phyloP scores from a whole-genome alignment of 1,284 basidiomycete species.

The Naganishia sp. region DNA sequence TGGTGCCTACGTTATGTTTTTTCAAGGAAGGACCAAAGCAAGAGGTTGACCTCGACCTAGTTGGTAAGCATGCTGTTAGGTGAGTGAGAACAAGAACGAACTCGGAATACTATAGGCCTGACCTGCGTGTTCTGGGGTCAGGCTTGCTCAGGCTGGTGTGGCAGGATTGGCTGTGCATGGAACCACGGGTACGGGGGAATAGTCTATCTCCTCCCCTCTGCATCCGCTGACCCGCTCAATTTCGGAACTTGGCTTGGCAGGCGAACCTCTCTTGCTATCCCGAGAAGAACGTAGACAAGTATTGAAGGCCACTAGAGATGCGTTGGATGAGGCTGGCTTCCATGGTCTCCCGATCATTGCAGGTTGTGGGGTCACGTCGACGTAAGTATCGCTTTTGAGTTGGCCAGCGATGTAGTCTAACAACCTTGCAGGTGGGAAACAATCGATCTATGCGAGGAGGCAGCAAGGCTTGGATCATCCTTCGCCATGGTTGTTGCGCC shows the following conservation, averaged over 20 bases:
- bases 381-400: slow-evolving; percentile 4
- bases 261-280: slow-evolving; percentile 36
- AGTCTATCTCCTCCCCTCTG: no score
- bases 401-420: neutral
- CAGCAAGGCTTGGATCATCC: slow-evolving; percentile 32
- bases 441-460: slow-evolving; percentile 36
- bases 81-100: neutral
- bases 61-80: slow-evolving; percentile 34
- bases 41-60: slow-evolving; percentile 35
- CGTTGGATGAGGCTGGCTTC: slow-evolving; percentile 34
- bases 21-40: slow-evolving; percentile 34
- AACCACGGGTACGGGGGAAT: slow-evolving; percentile 27
- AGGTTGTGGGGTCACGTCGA: slow-evolving; percentile 35
- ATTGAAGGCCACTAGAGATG: slow-evolving; percentile 33
- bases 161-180: slow-evolving; percentile 37
- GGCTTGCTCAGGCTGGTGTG: slow-evolving; percentile 35
- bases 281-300: slow-evolving; percentile 35
- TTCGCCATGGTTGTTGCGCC: slow-evolving; percentile 38
- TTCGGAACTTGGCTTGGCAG: neutral
- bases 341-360: slow-evolving; percentile 34
- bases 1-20: slow-evolving; percentile 38
- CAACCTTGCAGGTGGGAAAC: slow-evolving; percentile 34
- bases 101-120: no score
- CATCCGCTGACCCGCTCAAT: neutral
- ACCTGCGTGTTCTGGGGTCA: neutral